Base-by-base conservation (phyloP, 768 basidiomycete genomes). In the Rossbeevera mucosa region DNA sequence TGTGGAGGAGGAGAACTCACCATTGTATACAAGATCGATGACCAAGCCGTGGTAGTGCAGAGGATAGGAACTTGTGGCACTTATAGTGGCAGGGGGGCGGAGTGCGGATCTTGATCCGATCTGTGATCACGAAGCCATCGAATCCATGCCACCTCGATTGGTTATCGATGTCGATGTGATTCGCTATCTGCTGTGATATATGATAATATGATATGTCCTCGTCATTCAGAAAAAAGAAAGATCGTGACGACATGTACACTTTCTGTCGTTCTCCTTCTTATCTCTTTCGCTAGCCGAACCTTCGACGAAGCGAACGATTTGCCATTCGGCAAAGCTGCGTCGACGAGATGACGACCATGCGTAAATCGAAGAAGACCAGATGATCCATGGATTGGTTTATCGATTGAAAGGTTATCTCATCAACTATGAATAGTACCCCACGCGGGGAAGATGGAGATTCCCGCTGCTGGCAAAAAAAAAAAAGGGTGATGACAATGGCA, bases 101-200 rank as follows among this genome's bases (percentile, higher is more conserved):
- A 78, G 76, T 78, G 74, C 82, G 81, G 85, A 86, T 85, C 84
- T 82, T 80, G 85, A 86, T 86, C 81, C 79, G 81, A 69, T 64
- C 72, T 69, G n/a, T n/a, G n/a, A n/a, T n/a, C n/a, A n/a, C n/a
- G n/a, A n/a, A n/a, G n/a, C n/a, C n/a, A n/a, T n/a, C n/a, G n/a
- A n/a, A n/a, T n/a, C n/a, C n/a, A n/a, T n/a, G n/a, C n/a, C n/a
- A 47, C 61, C 56, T 41, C 42, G 54, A 58, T 57, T 54, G 45
- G 61, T 66, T 63, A 68, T 66, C 65, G 65, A 66, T 67, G 61
- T 63, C 58, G 59, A 64, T 58, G 47, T 42, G 53, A 56, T 43
- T 52, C 24, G 21, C 59, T 55, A 59, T 59, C 57, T 48, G 40
- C 31, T 46, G 44, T 55, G 57, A 56, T 53, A 54, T 47, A 26